phyloP scores from a whole-genome alignment of 176 grass and related monocot genomes.

The Avena sativa region DNA sequence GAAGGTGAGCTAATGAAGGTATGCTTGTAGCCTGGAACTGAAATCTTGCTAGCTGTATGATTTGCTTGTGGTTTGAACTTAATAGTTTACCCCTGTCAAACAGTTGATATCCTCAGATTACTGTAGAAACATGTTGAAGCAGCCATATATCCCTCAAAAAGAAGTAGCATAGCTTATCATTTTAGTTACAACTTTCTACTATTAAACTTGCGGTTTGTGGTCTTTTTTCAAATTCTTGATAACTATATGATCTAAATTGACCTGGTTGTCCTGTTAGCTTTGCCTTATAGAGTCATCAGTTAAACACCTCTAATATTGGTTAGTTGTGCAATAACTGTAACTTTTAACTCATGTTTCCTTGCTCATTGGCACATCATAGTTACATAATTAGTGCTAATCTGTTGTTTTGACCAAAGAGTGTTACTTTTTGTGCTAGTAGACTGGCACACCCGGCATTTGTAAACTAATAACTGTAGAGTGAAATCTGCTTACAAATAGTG shows the following conservation, averaged over 20 bases:
- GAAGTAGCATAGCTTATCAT: neutral
- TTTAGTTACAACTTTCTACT: neutral
- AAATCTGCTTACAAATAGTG: neutral
- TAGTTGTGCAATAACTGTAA: too few relatives aligned
- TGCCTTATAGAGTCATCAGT: neutral
- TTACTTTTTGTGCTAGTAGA: too few relatives aligned
- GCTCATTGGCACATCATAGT: too few relatives aligned
- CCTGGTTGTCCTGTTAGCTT: conserved; percentile 2
- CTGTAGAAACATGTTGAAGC: neutral
- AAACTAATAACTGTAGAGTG: conserved; percentile 1
- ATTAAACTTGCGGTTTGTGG: neutral
- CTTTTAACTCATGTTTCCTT: too few relatives aligned
- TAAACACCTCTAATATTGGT: too few relatives aligned
- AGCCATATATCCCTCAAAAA: neutral
- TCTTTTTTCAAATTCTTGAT: neutral
- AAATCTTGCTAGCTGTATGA: conserved; percentile 30
- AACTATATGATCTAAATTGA: conserved; percentile 11
- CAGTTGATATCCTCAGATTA: neutral
- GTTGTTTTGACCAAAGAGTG: too few relatives aligned
- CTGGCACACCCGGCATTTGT: neutral
- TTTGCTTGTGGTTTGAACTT: conserved; percentile 12
- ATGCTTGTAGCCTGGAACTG: conserved; percentile 40
- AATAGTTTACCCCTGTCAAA: conserved; percentile 23
- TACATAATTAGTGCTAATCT: too few relatives aligned
- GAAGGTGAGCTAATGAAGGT: conserved; percentile 99